Conservation (phyloP, 1,284 basidiomycete genomes). For the Trichosporon sp. region DNA sequence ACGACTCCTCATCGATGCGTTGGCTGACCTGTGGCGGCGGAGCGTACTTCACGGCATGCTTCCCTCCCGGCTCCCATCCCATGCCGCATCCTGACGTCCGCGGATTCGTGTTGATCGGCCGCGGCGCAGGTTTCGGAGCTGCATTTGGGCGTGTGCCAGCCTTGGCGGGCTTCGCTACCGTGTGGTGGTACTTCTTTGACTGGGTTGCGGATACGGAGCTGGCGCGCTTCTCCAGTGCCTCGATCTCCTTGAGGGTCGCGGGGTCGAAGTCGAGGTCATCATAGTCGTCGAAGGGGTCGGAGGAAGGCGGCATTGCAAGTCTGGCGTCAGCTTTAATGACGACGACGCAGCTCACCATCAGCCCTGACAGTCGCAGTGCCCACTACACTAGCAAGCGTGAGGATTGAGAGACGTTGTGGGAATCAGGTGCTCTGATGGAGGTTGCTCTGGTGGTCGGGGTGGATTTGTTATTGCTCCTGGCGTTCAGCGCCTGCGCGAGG, state of each 20-base stretch:
- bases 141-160: slow-evolving; percentile 3
- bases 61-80: slow-evolving; percentile 41
- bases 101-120: slow-evolving; percentile 41
- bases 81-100: slow-evolving; percentile 29
- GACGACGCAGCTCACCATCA: neutral
- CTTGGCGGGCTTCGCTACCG: slow-evolving; percentile 24
- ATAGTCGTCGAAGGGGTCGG: slow-evolving; percentile 40
- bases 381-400: neutral
- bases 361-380: neutral
- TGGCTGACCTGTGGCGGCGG: neutral
- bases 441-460: neutral
- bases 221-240: slow-evolving; percentile 30
- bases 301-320: slow-evolving; percentile 13
- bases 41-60: slow-evolving; percentile 9
- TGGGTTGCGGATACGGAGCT: slow-evolving; percentile 20
- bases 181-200: slow-evolving; percentile 29
- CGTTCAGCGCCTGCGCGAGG: neutral
- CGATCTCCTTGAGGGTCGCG: slow-evolving; percentile 30
- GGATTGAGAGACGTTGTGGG: neutral
- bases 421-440: too few species aligned
- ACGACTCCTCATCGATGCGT: slow-evolving; percentile 12
- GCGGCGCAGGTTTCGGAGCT: slow-evolving; percentile 17
- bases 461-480: neutral
- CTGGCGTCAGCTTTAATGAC: neutral
- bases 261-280: slow-evolving; percentile 34